A percentile compares a stretch with the other conserved stretches of the same genome.
phyloP scores from a whole-genome alignment of 371 early-diverging fungal species.

The Apophysomyces trapeziformis region DNA sequence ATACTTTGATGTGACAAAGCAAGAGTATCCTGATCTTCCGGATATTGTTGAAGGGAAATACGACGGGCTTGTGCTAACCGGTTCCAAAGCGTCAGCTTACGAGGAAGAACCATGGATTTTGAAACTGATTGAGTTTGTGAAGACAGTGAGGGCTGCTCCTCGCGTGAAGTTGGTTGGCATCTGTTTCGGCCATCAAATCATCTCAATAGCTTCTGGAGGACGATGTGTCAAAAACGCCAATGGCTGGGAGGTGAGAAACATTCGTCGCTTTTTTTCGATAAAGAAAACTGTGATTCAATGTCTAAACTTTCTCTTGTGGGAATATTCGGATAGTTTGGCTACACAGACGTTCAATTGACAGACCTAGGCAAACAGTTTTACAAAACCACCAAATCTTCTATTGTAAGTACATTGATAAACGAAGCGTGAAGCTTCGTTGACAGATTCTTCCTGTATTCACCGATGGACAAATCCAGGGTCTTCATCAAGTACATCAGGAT shows the following conservation, averaged over 20 bases:
- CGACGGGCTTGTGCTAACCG: slow-evolving; percentile 43
- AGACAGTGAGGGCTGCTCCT: slow-evolving; percentile 17
- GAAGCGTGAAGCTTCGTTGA: not conserved
- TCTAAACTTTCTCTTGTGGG: not conserved
- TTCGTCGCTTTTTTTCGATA: not conserved
- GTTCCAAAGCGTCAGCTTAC: slow-evolving; percentile 42
- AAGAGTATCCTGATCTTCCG: slow-evolving; percentile 42
- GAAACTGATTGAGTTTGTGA: slow-evolving; percentile 56
- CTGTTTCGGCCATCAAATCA: slow-evolving; percentile 82
- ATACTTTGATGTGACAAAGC: slow-evolving; percentile 42
- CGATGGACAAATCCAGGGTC: slow-evolving; percentile 30
- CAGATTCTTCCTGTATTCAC: not conserved
- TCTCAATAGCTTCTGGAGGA: slow-evolving; percentile 70
- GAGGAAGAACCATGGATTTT: slow-evolving; percentile 66
- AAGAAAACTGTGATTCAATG: too few species aligned
- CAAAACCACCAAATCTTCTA: slow-evolving; percentile 24
- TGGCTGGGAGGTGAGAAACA: slow-evolving; percentile 71
- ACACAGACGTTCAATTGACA: slow-evolving; percentile 41
- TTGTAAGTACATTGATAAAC: slow-evolving; percentile 24
- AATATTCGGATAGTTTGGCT: slow-evolving; percentile 43
- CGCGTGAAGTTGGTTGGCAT: slow-evolving; percentile 53
- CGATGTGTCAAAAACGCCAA: slow-evolving; percentile 54
- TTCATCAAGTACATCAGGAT: slow-evolving; percentile 77
- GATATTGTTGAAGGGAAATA: slow-evolving; percentile 33
- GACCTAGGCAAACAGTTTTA: slow-evolving; percentile 45